These are phyloP conservation scores for Atkinsonella texensis DNA, from an alignment of 2,329 filamentous ascomycete species.

Conservation along the genomic window DNA sequence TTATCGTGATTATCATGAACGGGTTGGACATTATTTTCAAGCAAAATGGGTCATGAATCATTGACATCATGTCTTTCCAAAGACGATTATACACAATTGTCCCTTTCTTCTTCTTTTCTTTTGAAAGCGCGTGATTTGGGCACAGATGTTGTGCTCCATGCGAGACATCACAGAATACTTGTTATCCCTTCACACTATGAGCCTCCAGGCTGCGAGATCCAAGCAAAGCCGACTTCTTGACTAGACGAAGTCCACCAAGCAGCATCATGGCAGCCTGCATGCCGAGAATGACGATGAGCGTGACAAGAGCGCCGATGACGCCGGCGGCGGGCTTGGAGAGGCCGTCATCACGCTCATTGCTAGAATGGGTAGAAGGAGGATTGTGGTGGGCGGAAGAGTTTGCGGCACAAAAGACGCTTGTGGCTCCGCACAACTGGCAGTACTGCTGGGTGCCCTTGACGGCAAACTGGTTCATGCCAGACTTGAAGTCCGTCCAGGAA, in stretches of 20 bases:
- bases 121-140: too few species aligned
- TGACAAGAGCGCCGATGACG: slow-evolving; percentile 65
- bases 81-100: too few species aligned
- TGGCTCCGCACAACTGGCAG: slow-evolving; percentile 67
- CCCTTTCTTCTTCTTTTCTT: too few species aligned
- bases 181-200: slow-evolving; percentile 10
- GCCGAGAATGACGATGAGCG: slow-evolving; percentile 36
- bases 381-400: slow-evolving; percentile 14
- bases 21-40: too few species aligned
- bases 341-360: slow-evolving; percentile 22
- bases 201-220: slow-evolving; percentile 4
- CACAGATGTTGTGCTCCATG: too few species aligned
- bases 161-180: not conserved
- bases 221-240: slow-evolving; percentile 32
- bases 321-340: slow-evolving; percentile 65
- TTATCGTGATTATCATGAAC: too few species aligned
- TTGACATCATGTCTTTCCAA: not conserved
- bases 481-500: slow-evolving; percentile 57
- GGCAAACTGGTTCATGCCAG: slow-evolving; percentile 52
- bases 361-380: slow-evolving; percentile 12
- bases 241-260: slow-evolving; percentile 31
- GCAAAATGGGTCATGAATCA: not conserved
- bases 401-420: slow-evolving; percentile 50
- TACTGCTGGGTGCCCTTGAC: slow-evolving; percentile 53
- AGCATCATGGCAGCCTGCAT: slow-evolving; percentile 31